Conservation (phyloP, 805 yeast species). For the Yueomyces sp. region DNA sequence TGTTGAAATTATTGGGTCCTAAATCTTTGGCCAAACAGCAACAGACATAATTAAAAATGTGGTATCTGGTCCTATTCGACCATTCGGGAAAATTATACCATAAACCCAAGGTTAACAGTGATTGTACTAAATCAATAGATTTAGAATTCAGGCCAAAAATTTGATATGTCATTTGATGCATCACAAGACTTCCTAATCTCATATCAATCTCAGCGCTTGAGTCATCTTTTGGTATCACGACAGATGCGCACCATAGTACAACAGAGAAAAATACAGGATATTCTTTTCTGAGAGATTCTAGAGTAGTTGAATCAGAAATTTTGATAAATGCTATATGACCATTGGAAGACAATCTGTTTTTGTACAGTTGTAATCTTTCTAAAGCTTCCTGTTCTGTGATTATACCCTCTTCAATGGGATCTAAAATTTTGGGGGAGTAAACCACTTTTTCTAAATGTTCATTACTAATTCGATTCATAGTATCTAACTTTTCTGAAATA, state of each 20-base stretch:
- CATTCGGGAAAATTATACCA: slow-evolving; percentile 84
- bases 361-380: slow-evolving; percentile 37
- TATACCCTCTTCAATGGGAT: slow-evolving; percentile 44
- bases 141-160: slow-evolving; percentile 59
- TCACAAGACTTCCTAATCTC: slow-evolving; percentile 40
- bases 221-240: slow-evolving; percentile 24
- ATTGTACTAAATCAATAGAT: slow-evolving; percentile 50
- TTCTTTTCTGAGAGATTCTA: slow-evolving; percentile 34
- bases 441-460: slow-evolving; percentile 35
- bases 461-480: slow-evolving; percentile 32
- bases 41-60: slow-evolving; percentile 51
- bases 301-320: slow-evolving; percentile 31
- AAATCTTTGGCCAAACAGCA: slow-evolving; percentile 62
- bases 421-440: slow-evolving; percentile 29
- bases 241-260: slow-evolving; percentile 48
- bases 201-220: slow-evolving; percentile 30
- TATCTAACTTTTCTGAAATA: slow-evolving; percentile 28
- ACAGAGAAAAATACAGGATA: slow-evolving; percentile 53
- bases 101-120: slow-evolving; percentile 44
- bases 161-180: slow-evolving; percentile 40
- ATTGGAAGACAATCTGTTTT: slow-evolving; percentile 29
- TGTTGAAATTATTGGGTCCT: slow-evolving; percentile 46
- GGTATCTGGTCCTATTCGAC: slow-evolving; percentile 67
- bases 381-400: slow-evolving; percentile 48
- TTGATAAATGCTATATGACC: slow-evolving; percentile 44